A percentile compares a stretch with the other conserved stretches of the same genome.
phyloP scores from a whole-genome alignment of 108 stramenopile genomes.

The Cyclotella baltica region DNA sequence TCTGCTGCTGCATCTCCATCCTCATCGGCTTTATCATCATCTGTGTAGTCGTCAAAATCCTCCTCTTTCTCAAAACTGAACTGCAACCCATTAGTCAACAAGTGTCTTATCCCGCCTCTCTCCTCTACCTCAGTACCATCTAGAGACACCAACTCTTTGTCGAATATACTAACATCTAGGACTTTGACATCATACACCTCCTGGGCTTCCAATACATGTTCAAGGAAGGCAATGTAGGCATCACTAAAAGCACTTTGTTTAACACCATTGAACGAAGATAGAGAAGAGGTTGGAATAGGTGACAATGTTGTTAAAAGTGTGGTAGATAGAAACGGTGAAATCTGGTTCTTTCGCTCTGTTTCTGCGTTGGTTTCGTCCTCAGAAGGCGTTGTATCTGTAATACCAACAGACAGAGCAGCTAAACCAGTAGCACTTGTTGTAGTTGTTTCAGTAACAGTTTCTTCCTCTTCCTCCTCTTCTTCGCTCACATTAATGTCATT shows the following conservation, averaged over 20 bases:
- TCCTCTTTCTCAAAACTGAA: conserved; percentile 16
- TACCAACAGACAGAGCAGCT: neutral
- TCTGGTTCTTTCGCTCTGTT: neutral
- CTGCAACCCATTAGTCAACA: conserved; percentile 16
- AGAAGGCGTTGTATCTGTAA: no score
- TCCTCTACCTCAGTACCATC: neutral
- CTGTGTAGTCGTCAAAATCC: neutral
- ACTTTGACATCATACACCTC: conserved; percentile 41
- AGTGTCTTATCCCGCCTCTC: neutral
- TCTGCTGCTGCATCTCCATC: neutral
- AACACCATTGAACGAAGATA: conserved; percentile 7
- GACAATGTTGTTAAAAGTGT: conserved; percentile 24
- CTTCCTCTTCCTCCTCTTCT: neutral
- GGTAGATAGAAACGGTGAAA: conserved; percentile 42
- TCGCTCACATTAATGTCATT: neutral
- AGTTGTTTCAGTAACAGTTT: neutral
- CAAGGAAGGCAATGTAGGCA: conserved; percentile 27
- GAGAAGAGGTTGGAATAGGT: conserved; percentile 16
- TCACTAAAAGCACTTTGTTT: conserved; percentile 12
- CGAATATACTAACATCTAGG: conserved; percentile 33
- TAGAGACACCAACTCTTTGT: conserved; percentile 27
- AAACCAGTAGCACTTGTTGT: neutral
- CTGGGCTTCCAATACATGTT: conserved; percentile 44
- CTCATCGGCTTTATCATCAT: neutral
- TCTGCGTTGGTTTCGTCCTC: neutral